Conservation (phyloP, 108 stramenopile species). For the Epithemia pelagica region DNA sequence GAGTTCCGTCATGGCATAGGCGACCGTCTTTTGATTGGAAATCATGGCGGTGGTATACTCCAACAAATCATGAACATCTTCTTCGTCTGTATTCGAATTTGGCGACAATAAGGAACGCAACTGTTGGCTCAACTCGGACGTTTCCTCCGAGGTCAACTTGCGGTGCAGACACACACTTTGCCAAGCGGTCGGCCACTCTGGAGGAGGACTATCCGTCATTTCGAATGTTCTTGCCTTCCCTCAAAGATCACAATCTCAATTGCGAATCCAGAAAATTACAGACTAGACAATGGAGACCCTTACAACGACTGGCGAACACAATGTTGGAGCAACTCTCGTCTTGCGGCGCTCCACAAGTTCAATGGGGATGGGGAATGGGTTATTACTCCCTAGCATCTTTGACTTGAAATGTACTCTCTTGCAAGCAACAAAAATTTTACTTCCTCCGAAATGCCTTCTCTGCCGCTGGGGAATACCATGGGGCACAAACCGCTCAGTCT, state of each 20-base stretch:
- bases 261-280: too few relatives aligned
- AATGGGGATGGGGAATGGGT: too few relatives aligned
- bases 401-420: too few relatives aligned
- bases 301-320: too few relatives aligned
- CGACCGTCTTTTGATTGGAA: constrained; percentile 50
- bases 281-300: too few relatives aligned
- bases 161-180: constrained; percentile 12
- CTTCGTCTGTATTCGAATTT: constrained; percentile 19
- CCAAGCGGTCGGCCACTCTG: neutral
- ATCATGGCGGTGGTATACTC: constrained; percentile 73
- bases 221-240: neutral
- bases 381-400: too few relatives aligned
- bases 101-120: constrained; percentile 19
- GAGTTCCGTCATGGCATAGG: constrained; percentile 50
- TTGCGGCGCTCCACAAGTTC: too few relatives aligned
- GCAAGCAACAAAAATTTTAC: too few relatives aligned
- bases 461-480: too few relatives aligned
- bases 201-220: neutral
- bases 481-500: too few relatives aligned
- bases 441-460: too few relatives aligned
- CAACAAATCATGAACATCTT: constrained; percentile 62
- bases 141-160: constrained; percentile 44
- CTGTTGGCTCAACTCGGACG: constrained; percentile 12
- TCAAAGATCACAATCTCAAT: neutral
- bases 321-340: too few relatives aligned